These are phyloP conservation scores for Cryptomeria japonica DNA, from an alignment of 75 land plant species.

Conservation along the genomic window DNA sequence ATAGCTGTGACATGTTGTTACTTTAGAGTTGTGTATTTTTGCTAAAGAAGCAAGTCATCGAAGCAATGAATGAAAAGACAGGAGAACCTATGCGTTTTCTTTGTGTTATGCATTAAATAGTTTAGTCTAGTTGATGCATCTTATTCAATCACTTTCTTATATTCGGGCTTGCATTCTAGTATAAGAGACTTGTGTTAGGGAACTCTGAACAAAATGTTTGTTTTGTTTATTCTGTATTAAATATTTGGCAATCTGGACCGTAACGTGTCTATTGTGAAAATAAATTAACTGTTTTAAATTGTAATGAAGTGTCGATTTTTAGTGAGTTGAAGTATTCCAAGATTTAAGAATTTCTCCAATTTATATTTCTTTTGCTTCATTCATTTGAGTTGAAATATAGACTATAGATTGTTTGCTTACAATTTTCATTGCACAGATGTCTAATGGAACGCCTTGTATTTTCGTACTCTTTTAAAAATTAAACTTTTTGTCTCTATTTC, in stretches of 20 bases:
- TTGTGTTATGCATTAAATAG: background rate
- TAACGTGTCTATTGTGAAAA: background rate
- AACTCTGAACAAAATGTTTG: background rate
- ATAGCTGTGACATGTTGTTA: background rate
- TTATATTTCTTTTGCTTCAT: background rate
- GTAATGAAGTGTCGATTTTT: background rate
- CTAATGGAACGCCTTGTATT: background rate
- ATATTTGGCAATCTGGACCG: background rate
- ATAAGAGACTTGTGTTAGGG: too few relatives aligned
- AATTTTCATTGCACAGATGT: background rate
- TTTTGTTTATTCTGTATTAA: background rate
- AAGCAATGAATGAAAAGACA: background rate
- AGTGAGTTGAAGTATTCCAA: background rate
- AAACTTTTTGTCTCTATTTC: background rate
- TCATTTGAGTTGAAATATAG: background rate
- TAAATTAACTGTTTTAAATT: background rate
- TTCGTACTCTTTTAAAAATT: background rate
- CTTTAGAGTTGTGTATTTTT: background rate
- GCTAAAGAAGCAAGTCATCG: background rate
- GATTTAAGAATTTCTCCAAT: background rate
- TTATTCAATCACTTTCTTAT: background rate
- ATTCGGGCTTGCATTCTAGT: background rate
- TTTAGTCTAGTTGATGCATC: background rate
- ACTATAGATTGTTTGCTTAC: background rate
- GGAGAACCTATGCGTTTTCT: background rate